A percentile compares a stretch with the other conserved stretches of the same genome.
Conservation (phyloP, 2,329 filamentous ascomycete species). For the Aspergillus arachidicola region DNA sequence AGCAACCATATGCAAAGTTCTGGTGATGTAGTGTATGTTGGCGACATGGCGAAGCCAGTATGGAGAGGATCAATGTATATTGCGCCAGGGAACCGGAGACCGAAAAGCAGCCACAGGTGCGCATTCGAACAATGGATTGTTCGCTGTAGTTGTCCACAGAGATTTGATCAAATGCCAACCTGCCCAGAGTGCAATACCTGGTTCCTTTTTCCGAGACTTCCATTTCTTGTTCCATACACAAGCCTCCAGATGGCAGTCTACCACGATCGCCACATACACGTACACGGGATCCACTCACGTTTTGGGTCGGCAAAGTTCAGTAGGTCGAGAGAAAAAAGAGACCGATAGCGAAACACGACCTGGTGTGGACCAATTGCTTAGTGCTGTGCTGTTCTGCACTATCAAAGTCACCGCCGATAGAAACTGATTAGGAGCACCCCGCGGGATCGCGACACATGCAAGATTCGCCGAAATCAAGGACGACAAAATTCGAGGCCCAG, state of each 20-base stretch:
- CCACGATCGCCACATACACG: slow-evolving; percentile 12
- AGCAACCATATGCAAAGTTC: slow-evolving; percentile 8
- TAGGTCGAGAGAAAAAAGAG: slow-evolving; percentile 5
- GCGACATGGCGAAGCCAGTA: slow-evolving; percentile 18
- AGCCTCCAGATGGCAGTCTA: slow-evolving; percentile 7
- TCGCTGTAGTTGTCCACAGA: slow-evolving; percentile 28
- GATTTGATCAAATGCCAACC: slow-evolving; percentile 10
- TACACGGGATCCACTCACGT: slow-evolving; percentile 13
- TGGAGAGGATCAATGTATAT: slow-evolving; percentile 12
- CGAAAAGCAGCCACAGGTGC: slow-evolving; percentile 20
- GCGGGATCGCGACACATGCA: slow-evolving; percentile 22
- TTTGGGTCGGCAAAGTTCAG: slow-evolving; percentile 3
- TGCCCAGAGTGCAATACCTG: slow-evolving; percentile 13
- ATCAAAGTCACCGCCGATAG: slow-evolving; percentile 16
- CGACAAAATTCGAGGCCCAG: slow-evolving; percentile 17
- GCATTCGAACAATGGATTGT: slow-evolving; percentile 37
- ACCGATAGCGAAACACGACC: slow-evolving; percentile 4
- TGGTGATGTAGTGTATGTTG: slow-evolving; percentile 5
- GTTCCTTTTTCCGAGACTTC: slow-evolving; percentile 20
- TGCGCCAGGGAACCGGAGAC: slow-evolving; percentile 17
- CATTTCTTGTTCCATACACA: slow-evolving; percentile 18
- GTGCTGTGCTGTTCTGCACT: slow-evolving; percentile 1
- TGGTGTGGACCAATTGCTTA: neutral
- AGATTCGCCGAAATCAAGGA: slow-evolving; percentile 17
- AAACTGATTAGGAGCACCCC: slow-evolving; percentile 11